Conservation (phyloP, 2,329 filamentous ascomycete genomes). For the Myriosclerotinia duriaeana region DNA sequence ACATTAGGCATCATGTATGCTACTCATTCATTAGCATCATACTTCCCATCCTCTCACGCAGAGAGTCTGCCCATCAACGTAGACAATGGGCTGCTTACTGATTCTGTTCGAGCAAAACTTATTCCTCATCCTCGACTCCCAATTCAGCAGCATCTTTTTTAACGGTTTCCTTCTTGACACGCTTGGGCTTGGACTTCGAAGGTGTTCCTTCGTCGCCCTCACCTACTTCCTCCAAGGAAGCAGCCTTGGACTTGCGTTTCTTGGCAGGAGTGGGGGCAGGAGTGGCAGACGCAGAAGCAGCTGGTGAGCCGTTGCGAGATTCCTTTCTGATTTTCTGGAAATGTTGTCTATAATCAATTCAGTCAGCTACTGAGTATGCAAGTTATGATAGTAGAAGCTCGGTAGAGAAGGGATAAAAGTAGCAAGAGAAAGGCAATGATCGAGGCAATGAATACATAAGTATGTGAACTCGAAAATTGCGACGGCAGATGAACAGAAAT, state of each 20-base stretch:
- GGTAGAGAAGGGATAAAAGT: background rate
- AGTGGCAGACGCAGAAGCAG: background rate
- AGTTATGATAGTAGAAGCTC: background rate
- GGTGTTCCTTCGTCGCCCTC: slow-evolving; percentile 19
- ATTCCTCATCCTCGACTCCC: slow-evolving; percentile 1
- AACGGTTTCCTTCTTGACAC: slow-evolving; percentile 7
- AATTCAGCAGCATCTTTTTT: background rate
- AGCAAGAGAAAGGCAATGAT: background rate
- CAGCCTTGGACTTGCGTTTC: slow-evolving; percentile 11
- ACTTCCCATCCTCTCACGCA: too few relatives aligned
- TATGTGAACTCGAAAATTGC: background rate
- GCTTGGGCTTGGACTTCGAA: slow-evolving; percentile 19
- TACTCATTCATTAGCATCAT: background rate
- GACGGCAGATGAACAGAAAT: too few relatives aligned
- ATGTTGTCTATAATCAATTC: slow-evolving; percentile 35
- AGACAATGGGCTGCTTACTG: background rate
- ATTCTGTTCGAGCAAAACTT: background rate
- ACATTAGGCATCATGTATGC: background rate
- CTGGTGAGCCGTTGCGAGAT: slow-evolving; percentile 1
- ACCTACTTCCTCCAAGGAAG: background rate
- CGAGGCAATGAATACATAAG: background rate
- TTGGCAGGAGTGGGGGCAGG: slow-evolving; percentile 12
- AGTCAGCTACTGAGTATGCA: background rate
- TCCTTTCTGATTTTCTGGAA: slow-evolving; percentile 39
- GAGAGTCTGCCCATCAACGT: background rate